A percentile compares a stretch with the other conserved stretches of the same genome.
Conservation (phyloP, 352 stramenopile species). For the Saprolegnia parasitica region DNA sequence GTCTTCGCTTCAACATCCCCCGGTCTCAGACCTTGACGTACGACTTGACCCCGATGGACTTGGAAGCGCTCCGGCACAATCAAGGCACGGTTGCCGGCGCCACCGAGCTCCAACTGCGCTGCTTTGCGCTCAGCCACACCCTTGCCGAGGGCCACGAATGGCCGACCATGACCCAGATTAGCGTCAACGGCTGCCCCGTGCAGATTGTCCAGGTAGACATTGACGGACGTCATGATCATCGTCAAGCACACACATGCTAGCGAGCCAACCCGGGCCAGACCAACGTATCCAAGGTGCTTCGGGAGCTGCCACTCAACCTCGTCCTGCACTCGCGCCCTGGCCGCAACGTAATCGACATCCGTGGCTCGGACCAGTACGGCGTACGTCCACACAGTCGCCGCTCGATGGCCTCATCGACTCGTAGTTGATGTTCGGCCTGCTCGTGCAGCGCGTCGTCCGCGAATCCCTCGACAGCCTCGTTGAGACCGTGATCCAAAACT, state of each 20-base stretch:
- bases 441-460: slow-evolving; percentile 17
- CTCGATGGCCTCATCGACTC: too few species aligned
- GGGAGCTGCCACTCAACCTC: slow-evolving; percentile 69
- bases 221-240: not conserved
- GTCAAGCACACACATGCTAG: slow-evolving; percentile 36
- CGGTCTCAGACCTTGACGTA: slow-evolving; percentile 59
- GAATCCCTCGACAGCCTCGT: slow-evolving; percentile 52
- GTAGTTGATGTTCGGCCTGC: slow-evolving; percentile 10
- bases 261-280: slow-evolving; percentile 65
- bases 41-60: slow-evolving; percentile 59
- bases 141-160: slow-evolving; percentile 65
- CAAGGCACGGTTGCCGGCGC: slow-evolving; percentile 43
- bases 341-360: slow-evolving; percentile 71
- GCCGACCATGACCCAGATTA: slow-evolving; percentile 60
- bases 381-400: not conserved
- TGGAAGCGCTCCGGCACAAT: slow-evolving; percentile 63
- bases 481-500: slow-evolving; percentile 50
- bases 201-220: slow-evolving; percentile 21
- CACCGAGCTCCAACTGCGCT: slow-evolving; percentile 73
- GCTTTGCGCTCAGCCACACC: slow-evolving; percentile 69
- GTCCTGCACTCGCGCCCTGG: slow-evolving; percentile 61
- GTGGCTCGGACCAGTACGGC: slow-evolving; percentile 31
- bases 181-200: slow-evolving; percentile 65
- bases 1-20: slow-evolving; percentile 60
- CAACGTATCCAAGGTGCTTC: slow-evolving; percentile 76